Evolutionary conservation across 805 yeast genomes (phyloP).

Genomic region (Pichia insulana): DNA sequence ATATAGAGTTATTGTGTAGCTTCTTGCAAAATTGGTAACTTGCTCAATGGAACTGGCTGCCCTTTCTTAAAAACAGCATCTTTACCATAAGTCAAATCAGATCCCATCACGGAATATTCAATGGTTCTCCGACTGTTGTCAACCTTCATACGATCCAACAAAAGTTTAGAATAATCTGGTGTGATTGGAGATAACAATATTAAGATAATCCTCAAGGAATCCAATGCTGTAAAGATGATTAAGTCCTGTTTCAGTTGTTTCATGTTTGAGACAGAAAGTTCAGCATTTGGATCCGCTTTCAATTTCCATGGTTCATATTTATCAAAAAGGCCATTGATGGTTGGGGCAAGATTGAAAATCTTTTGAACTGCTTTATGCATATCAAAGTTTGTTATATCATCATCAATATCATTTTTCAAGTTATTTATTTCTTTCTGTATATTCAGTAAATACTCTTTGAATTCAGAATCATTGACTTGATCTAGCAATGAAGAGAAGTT

Average conservation of each 20-base stretch:
- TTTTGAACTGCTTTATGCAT: slow-evolving; percentile 46
- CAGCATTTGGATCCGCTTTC: slow-evolving; percentile 22
- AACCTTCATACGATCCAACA: slow-evolving; percentile 62
- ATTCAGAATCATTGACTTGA: slow-evolving; percentile 9
- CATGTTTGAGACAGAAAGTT: background rate
- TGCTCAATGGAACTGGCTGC: slow-evolving; percentile 24
- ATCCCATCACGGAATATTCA: slow-evolving; percentile 42
- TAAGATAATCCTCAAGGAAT: slow-evolving; percentile 57
- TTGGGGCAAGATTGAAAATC: slow-evolving; percentile 51
- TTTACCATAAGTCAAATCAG: slow-evolving; percentile 53
- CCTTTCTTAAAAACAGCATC: slow-evolving; percentile 31
- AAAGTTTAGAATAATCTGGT: slow-evolving; percentile 49
- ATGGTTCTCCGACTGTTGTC: slow-evolving; percentile 31
- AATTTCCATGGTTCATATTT: slow-evolving; percentile 68
- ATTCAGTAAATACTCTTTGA: slow-evolving; percentile 14
- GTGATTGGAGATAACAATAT: slow-evolving; percentile 65
- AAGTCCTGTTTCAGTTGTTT: slow-evolving; percentile 34
- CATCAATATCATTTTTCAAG: slow-evolving; percentile 33
- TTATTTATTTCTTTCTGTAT: slow-evolving; percentile 29
- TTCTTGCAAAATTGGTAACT: slow-evolving; percentile 13
- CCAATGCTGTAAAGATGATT: slow-evolving; percentile 58
- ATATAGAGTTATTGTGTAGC: background rate
- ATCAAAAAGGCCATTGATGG: slow-evolving; percentile 63
- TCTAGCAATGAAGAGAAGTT: slow-evolving; percentile 22
- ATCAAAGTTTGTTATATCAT: slow-evolving; percentile 37